phyloP scores from a whole-genome alignment of 352 stramenopile species.

The Phytophthora megakarya region DNA sequence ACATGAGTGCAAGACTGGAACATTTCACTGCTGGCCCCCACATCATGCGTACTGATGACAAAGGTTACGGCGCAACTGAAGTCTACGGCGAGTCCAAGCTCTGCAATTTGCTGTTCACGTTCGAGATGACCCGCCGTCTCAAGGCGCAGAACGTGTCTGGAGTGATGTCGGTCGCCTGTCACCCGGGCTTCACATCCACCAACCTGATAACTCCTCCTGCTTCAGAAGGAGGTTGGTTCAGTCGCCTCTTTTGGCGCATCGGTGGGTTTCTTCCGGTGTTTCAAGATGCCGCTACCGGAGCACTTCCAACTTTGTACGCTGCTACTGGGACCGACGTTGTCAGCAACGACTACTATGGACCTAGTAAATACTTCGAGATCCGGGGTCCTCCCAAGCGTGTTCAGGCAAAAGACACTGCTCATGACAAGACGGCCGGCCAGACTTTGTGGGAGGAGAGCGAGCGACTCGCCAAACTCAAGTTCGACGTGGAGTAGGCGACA shows the following conservation, averaged over 20 bases:
- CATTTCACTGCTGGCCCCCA: slow-evolving; percentile 14
- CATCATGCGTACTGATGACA: slow-evolving; percentile 17
- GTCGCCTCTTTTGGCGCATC: slow-evolving; percentile 7
- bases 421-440: slow-evolving; percentile 17
- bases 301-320: slow-evolving; percentile 50
- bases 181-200: slow-evolving; percentile 45
- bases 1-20: slow-evolving; percentile 28
- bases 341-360: slow-evolving; percentile 51
- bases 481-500: slow-evolving; percentile 8
- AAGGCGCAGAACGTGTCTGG: slow-evolving; percentile 3
- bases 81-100: slow-evolving; percentile 60
- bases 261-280: background rate
- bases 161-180: slow-evolving; percentile 34
- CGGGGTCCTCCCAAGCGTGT: slow-evolving; percentile 42
- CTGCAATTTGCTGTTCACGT: slow-evolving; percentile 58
- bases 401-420: slow-evolving; percentile 12
- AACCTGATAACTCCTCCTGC: slow-evolving; percentile 20
- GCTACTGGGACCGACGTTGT: slow-evolving; percentile 36
- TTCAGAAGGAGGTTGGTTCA: slow-evolving; percentile 21
- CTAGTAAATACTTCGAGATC: slow-evolving; percentile 37
- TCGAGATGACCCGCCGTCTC: slow-evolving; percentile 47
- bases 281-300: slow-evolving; percentile 32
- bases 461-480: slow-evolving; percentile 14
- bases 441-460: slow-evolving; percentile 40
- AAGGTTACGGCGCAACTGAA: slow-evolving; percentile 22